Conservation (phyloP, 2,329 filamentous ascomycete genomes). For the Sphaceloma murrayae region DNA sequence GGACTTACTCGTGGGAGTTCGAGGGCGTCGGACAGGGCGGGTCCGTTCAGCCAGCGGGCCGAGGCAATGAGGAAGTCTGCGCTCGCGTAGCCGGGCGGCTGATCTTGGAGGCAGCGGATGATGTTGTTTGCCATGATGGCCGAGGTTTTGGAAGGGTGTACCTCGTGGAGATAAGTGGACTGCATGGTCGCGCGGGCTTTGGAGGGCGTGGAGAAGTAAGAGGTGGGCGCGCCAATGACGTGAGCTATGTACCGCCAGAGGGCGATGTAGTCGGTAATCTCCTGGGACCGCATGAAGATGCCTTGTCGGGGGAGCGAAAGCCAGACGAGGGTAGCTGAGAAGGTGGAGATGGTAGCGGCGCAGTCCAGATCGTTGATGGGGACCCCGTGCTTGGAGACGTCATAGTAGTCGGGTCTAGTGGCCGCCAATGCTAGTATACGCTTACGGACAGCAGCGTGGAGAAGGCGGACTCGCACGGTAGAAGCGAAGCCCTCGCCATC, state of each 20-base stretch:
- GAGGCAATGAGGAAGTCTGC: constrained; percentile 58
- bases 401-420: constrained; percentile 53
- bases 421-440: constrained; percentile 52
- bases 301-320: constrained; percentile 63
- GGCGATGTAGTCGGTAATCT: constrained; percentile 61
- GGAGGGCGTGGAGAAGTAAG: constrained; percentile 46
- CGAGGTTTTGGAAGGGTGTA: constrained; percentile 54
- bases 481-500: constrained; percentile 57
- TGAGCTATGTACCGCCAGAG: constrained; percentile 68
- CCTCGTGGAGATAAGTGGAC: constrained; percentile 54
- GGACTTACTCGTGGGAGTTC: constrained; percentile 47
- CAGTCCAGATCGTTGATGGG: constrained; percentile 69
- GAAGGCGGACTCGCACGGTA: constrained; percentile 56
- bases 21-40: constrained; percentile 50
- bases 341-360: constrained; percentile 61
- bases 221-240: constrained; percentile 58
- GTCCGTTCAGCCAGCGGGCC: constrained; percentile 61
- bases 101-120: constrained; percentile 55
- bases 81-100: constrained; percentile 56
- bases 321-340: constrained; percentile 59
- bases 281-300: constrained; percentile 51
- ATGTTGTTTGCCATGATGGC: constrained; percentile 64
- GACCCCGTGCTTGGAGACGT: constrained; percentile 48
- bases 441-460: constrained; percentile 58
- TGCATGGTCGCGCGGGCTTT: constrained; percentile 58